Evolutionary conservation across 352 stramenopile genomes (phyloP).

Genomic region (Phytophthora melonis): DNA sequence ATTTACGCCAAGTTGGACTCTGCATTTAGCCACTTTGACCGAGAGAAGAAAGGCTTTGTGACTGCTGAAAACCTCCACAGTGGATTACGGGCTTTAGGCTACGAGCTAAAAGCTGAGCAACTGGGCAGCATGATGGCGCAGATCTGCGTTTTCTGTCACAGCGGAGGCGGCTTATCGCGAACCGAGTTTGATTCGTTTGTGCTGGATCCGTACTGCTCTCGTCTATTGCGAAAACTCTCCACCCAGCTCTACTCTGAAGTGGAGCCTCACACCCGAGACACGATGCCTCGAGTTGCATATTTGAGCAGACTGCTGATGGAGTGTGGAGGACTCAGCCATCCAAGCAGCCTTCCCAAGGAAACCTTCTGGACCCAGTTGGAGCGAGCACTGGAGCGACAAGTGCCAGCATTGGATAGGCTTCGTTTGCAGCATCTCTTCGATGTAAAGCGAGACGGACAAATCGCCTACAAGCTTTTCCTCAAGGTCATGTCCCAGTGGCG

Average conservation of each 20-base stretch:
- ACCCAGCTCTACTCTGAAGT: conserved; percentile 42
- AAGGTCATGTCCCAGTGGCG: conserved; percentile 77
- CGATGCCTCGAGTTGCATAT: conserved; percentile 54
- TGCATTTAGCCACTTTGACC: conserved; percentile 79
- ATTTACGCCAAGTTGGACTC: conserved; percentile 52
- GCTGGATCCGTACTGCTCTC: conserved; percentile 57
- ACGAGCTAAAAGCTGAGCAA: conserved; percentile 47
- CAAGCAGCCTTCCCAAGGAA: conserved; percentile 40
- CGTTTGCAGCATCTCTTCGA: conserved; percentile 78
- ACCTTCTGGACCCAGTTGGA: conserved; percentile 48
- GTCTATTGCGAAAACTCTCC: conserved; percentile 47
- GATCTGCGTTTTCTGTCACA: conserved; percentile 60
- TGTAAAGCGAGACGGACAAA: conserved; percentile 57
- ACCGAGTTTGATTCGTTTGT: conserved; percentile 87
- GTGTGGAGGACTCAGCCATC: conserved; percentile 29
- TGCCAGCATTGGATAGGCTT: conserved; percentile 44
- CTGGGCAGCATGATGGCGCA: conserved; percentile 43
- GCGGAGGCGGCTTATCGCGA: conserved; percentile 52
- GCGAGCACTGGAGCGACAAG: conserved; percentile 33
- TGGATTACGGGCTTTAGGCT: conserved; percentile 60
- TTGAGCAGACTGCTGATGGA: conserved; percentile 61
- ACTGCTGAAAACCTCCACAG: conserved; percentile 38
- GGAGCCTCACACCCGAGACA: conserved; percentile 11
- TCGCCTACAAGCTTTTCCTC: conserved; percentile 81
- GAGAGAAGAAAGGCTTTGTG: conserved; percentile 59